Conservation (phyloP, 805 yeast species). For the Candida nemodendra region DNA sequence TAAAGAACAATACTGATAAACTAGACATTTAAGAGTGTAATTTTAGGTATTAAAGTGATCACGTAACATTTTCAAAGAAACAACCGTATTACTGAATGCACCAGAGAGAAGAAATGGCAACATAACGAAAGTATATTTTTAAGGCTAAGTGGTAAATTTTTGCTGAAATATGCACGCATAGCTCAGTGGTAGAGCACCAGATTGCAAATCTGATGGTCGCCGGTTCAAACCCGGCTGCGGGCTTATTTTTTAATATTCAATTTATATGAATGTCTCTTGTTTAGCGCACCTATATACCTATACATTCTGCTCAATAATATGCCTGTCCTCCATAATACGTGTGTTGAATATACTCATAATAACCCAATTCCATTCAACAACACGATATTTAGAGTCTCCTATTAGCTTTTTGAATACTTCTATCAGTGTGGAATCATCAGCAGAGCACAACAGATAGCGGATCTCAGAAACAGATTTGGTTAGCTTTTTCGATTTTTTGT, state of each 20-base stretch:
- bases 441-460: conserved; percentile 23
- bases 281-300: no score
- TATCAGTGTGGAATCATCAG: conserved; percentile 34
- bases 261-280: no score
- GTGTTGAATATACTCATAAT: conserved; percentile 53
- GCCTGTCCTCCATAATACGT: conserved; percentile 24
- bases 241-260: conserved; percentile 52
- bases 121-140: no score
- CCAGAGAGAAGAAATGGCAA: no score
- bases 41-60: no score
- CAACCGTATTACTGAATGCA: no score
- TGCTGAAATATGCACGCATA: conserved; percentile 47
- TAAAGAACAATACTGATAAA: no score
- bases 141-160: no score
- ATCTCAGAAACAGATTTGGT: conserved; percentile 15
- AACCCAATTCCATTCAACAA: conserved; percentile 67
- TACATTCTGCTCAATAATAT: conserved; percentile 18
- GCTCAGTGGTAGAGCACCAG: conserved; percentile 99
- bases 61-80: no score
- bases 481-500: conserved; percentile 20
- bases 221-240: conserved; percentile 93
- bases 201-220: conserved; percentile 99
- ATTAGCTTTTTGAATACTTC: conserved; percentile 28
- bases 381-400: conserved; percentile 26
- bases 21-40: no score